Evolutionary conservation across 73 alveolate genomes (phyloP), one percentile per base, ranked within the genome.

Genomic region (Paramecium bursaria): DNA sequence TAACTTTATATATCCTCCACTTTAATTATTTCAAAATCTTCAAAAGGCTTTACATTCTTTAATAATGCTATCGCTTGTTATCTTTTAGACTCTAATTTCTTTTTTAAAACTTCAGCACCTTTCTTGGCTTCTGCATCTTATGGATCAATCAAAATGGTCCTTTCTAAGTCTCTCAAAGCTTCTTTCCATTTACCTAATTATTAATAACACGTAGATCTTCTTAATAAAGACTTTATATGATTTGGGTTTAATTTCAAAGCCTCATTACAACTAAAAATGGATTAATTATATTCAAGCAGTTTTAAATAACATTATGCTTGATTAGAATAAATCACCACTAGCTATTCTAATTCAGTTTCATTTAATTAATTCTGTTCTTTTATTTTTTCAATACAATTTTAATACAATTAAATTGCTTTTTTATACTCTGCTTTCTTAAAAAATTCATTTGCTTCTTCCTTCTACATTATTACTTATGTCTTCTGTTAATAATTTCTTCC

Each of bases 131-230:
- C 33, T 1, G 51, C 76, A 23, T 57, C 51, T 30, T 57, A 9
- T 19, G 27, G 51, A n/a, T 29, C 76, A 1, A 27, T 19, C 19
- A 57, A 29, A 0, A 53, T 23, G 0, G 29, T 26, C 14, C 29
- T 54, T 21, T 53, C 76, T 30, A 48, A n/a, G 15, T 27, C 76
- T 30, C 33, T 27, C 33, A 57, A 30, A 1, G 76, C 51, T 57
- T 26, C 76, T 1, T 57, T 57, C 30, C 7, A 57, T 57, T 29
- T 57, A 0, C 35, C 15, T 57, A 29, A 0, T 26, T 57, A 27
- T 30, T 57, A 7, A 9, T 26, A 9, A 3, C 21, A 48, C 33
- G 31, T 54, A 0, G 0, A 54, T 23, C 49, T 54, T 26, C 25
- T 54, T 13, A 54, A 19, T 3, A 54, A 57, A 10, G 51, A 57